Percentiles rank a stretch among this genome's conserved stretches.
Evolutionary conservation across 2,329 filamentous ascomycete genomes (phyloP).

Genomic region (Penicillium sp.): DNA sequence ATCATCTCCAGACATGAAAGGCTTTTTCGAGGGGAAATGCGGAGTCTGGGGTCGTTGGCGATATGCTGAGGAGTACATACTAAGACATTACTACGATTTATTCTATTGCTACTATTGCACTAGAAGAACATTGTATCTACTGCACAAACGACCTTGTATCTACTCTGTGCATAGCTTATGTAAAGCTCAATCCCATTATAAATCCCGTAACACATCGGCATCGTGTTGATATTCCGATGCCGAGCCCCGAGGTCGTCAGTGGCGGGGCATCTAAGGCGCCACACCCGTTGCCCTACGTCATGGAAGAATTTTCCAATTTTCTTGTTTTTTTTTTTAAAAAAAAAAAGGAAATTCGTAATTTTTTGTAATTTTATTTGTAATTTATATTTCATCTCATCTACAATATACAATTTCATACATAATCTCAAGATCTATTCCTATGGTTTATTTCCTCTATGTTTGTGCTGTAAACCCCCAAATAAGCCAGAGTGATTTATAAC

Average conservation of each 20-base stretch:
- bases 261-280: not conserved
- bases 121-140: not conserved
- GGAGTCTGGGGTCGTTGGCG: conserved; percentile 17
- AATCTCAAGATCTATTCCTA: not conserved
- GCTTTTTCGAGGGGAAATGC: conserved; percentile 18
- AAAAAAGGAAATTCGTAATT: not conserved
- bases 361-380: not conserved
- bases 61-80: not conserved
- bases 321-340: not conserved
- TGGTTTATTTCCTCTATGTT: not conserved
- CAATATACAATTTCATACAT: too few species aligned
- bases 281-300: conserved; percentile 9
- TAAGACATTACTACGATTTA: not conserved
- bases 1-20: conserved; percentile 7
- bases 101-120: too few species aligned
- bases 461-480: too few species aligned
- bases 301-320: not conserved
- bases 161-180: not conserved
- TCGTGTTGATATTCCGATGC: not conserved
- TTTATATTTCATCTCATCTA: too few species aligned
- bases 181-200: not conserved
- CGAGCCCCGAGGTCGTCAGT: conserved; percentile 1
- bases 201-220: not conserved
- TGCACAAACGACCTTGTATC: not conserved
- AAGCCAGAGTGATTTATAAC: too few species aligned